Evolutionary conservation across 257 asterid species (phyloP), one percentile per base, ranked within the genome.

Genomic region (Solanum stenotomum): DNA sequence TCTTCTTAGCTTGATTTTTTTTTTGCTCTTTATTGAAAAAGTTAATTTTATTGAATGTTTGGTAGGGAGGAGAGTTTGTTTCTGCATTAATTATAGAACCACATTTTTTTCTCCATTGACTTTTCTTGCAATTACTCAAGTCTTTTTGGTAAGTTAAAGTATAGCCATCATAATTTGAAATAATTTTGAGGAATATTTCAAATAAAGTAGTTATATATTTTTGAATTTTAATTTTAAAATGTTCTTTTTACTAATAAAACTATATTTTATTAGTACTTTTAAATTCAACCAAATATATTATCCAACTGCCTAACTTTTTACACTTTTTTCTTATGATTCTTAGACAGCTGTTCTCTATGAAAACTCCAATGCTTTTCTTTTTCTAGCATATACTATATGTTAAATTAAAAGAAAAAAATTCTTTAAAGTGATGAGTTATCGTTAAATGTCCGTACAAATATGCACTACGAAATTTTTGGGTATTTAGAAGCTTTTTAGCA

Each of bases 401-500:
- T 15, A 70, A 38, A 29, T 65, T 52, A 79, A 84, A 42, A 88
- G 37, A 44, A 87, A 63, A 86, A 52, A 86, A 88, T 87, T 91
- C 92, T 90, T 79, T 72, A 71, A 37, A 59, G 83, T 85, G 34
- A 33, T 33, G 34, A 33, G 82, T 33, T 77, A 81, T 79, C 16
- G 70, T 76, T 63, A 31, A 82, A 85, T 84, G 65, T n/a, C 78
- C 29, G 88, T 88, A 85, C 87, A 76, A 63, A 77, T 59, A 83
- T 86, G 89, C 92, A 72, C n/a, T 85, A 85, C 83, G 91, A 92
- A 76, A 46, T 89, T 71, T 40, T 71, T 40, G 90, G 81, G 93
- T 84, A 29, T 88, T 90, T 14, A 14, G 38, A 79, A 40, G 31
- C 25, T 82, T 79, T 35, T 78, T 89, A 65, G 72, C 86, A 85